Evolutionary conservation across 2,329 filamentous ascomycete genomes (phyloP).

Genomic region (Calonectria pauciramosa): DNA sequence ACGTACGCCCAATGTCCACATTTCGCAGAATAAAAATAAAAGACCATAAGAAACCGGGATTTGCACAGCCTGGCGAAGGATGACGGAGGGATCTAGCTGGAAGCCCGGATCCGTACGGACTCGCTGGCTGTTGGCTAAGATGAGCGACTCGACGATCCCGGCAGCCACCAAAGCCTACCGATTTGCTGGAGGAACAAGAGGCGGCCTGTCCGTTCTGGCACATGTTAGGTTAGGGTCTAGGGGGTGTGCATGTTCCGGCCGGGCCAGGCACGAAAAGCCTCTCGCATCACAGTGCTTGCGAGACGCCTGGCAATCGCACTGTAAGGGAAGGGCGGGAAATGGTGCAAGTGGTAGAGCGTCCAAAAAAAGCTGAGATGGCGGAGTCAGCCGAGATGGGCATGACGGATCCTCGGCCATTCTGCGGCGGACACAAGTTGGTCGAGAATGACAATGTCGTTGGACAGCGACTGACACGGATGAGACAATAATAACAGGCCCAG

Average conservation of each 20-base stretch:
- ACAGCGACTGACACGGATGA: constrained; percentile 14
- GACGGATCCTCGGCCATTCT: neutral
- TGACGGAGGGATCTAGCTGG: constrained; percentile 1
- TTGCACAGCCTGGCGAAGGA: constrained; percentile 3
- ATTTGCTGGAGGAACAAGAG: neutral
- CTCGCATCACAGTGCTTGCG: neutral
- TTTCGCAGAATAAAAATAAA: neutral
- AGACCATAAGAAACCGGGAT: neutral
- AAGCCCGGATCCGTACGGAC: neutral
- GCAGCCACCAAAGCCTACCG: constrained; percentile 1
- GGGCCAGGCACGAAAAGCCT: neutral
- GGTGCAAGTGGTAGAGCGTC: neutral
- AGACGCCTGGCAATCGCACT: neutral
- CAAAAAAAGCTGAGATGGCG: constrained; percentile 7
- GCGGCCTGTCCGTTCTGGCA: neutral
- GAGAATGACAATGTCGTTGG: constrained; percentile 12
- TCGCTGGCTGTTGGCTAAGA: constrained; percentile 1
- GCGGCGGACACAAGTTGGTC: constrained; percentile 4
- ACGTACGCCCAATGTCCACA: neutral
- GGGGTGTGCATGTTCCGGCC: neutral
- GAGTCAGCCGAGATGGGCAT: neutral
- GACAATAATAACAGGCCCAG: constrained; percentile 10
- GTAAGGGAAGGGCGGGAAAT: neutral
- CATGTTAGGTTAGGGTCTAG: constrained; percentile 4
- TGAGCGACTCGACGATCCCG: neutral